Base-by-base conservation (phyloP, 73 alveolate species). In the Paraurostyla sp. region DNA sequence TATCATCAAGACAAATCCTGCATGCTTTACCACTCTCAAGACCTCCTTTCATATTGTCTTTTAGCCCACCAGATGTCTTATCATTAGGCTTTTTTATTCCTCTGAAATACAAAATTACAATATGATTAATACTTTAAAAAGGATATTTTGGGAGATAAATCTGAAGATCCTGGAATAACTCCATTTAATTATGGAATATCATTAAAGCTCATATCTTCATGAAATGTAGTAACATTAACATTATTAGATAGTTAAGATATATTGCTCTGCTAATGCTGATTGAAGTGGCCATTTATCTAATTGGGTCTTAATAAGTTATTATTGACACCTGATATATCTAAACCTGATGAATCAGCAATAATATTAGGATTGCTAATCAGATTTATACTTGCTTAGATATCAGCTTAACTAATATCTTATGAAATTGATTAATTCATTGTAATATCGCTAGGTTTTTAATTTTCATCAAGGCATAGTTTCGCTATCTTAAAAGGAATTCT, bases 1-100 rank as follows among this genome's bases (percentile, higher is more conserved):
- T 85, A 38, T 49, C 86, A 36, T 87, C 95, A 11, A 90, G 86
- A 50, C 95, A 90, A 29, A 90, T 90, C 42, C 95, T 32, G 92
- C 95, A 90, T 18, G 83, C 86, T 42, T 48, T 46, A 4, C 82
- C 82, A 27, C 86, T 54, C 20, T 83, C 92, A 13, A 49, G 27
- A 16, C 89, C 89, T 11, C 78, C 80, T 73, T 73, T 73, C 65
- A 45, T 13, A 73, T 40, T 45, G 22, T 73, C 86, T 32, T 40
- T 73, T n/a, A 73, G 52, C 13, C 86, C 86, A 18, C 86, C 86
- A 33, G 71, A 29, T 1, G 9, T 4, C 32, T 73, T 73, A 48
- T 73, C 71, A 73, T 13, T 48, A 7, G 71, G 56, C 56, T 56
- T 73, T 73, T 45, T 73, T 33, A 73, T 48, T 73, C 86, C 86